Evolutionary conservation across 164 flowering plant species (phyloP).

Genomic region (Taxillus chinensis): DNA sequence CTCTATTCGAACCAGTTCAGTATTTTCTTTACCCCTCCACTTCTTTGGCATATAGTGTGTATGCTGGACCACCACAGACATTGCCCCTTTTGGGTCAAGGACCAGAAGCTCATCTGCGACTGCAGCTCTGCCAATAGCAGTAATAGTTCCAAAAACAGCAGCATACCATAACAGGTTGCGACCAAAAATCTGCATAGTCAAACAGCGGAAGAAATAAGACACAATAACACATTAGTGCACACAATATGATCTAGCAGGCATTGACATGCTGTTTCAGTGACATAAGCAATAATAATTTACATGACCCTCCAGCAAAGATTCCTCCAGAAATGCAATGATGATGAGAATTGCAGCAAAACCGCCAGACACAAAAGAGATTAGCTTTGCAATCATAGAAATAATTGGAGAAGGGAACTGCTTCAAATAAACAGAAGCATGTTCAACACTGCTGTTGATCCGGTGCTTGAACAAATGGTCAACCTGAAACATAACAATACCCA

Average conservation of each 20-base stretch:
- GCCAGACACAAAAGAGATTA: conserved; percentile 86
- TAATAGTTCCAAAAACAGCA: conserved; percentile 93
- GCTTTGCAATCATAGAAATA: conserved; percentile 72
- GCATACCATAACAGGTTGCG: conserved; percentile 96
- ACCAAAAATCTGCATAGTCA: conserved; percentile 71
- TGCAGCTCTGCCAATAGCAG: conserved; percentile 88
- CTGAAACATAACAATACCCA: conserved; percentile 27
- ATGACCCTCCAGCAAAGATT: conserved; percentile 97
- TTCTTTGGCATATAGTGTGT: conserved; percentile 93
- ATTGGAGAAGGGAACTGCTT: conserved; percentile 96
- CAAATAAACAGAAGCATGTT: conserved; percentile 75
- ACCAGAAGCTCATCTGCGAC: conserved; percentile 73
- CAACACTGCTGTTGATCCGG: conserved; percentile 69
- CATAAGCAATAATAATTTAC: conserved; percentile 24
- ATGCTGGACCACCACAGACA: conserved; percentile 84
- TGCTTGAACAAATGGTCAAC: conserved; percentile 95
- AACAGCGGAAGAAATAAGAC: background rate
- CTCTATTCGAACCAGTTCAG: conserved; percentile 63
- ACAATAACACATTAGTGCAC: background rate
- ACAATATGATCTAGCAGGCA: background rate
- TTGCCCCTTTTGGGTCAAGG: conserved; percentile 83
- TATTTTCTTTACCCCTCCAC: conserved; percentile 92
- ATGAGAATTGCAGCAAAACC: conserved; percentile 94
- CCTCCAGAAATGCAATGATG: conserved; percentile 92
- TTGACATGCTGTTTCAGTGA: background rate